Evolutionary conservation across 2,329 filamentous ascomycete species (phyloP).

Genomic region (Chaetomiaceae sp.): DNA sequence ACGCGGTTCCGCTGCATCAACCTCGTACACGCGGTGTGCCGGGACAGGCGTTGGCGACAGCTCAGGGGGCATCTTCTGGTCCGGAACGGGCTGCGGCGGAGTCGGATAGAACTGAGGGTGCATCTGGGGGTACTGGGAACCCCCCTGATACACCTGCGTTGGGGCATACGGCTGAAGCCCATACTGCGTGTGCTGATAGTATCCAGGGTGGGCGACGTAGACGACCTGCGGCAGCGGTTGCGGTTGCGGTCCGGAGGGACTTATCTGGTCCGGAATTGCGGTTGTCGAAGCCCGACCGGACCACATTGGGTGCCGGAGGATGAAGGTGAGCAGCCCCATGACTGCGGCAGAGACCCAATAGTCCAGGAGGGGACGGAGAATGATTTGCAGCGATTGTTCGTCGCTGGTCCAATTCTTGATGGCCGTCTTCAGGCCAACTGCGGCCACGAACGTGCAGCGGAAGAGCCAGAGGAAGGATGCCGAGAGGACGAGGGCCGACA

Average conservation of each 20-base stretch:
- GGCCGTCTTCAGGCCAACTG: slow-evolving; percentile 2
- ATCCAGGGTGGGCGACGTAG: background rate
- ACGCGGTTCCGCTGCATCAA: background rate
- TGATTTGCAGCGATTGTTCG: background rate
- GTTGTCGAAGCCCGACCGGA: background rate
- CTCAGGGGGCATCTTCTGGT: background rate
- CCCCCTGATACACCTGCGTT: no score
- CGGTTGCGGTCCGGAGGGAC: background rate
- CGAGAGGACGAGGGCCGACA: background rate
- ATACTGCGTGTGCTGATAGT: background rate
- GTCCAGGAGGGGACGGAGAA: slow-evolving; percentile 9
- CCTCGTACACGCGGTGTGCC: background rate
- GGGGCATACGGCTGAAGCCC: background rate
- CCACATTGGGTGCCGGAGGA: slow-evolving; percentile 8
- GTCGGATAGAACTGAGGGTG: background rate
- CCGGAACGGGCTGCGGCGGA: background rate
- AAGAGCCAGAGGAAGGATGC: slow-evolving; percentile 14
- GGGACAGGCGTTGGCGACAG: background rate
- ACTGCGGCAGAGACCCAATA: slow-evolving; percentile 10
- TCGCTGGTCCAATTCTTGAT: background rate
- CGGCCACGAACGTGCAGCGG: slow-evolving; percentile 5
- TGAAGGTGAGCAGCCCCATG: slow-evolving; percentile 1
- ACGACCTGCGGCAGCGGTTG: background rate
- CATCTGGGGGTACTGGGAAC: background rate
- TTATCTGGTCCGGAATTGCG: slow-evolving; percentile 1